Evolutionary conservation across 148 eudicot genomes (phyloP).

Genomic region (Talinum fruticosum): DNA sequence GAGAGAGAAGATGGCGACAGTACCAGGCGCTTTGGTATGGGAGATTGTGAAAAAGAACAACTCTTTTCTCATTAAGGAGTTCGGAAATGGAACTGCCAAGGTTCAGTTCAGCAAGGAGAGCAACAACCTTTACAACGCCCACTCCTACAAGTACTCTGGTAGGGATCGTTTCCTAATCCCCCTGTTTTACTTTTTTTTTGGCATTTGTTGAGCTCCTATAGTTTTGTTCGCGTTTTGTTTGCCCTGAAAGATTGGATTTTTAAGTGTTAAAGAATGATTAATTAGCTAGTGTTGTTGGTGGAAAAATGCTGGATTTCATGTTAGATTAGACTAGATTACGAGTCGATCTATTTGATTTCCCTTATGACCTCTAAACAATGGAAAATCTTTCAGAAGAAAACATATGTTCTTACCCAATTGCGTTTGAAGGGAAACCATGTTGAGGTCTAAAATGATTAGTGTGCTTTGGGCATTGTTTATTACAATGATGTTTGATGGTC

Average conservation of each 20-base stretch:
- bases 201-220: neutral
- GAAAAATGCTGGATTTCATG: neutral
- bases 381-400: too few species aligned
- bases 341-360: neutral
- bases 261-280: neutral
- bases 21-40: slow-evolving; percentile 86
- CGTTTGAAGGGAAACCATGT: too few species aligned
- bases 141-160: slow-evolving; percentile 93
- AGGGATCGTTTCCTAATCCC: too few species aligned
- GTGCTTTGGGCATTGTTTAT: too few species aligned
- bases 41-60: slow-evolving; percentile 96
- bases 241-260: neutral
- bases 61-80: slow-evolving; percentile 77
- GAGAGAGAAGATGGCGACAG: slow-evolving; percentile 61
- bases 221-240: neutral
- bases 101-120: slow-evolving; percentile 76
- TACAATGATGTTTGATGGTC: too few species aligned
- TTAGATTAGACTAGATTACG: neutral
- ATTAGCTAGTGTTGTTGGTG: neutral
- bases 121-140: slow-evolving; percentile 79
- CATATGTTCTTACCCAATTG: too few species aligned
- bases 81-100: slow-evolving; percentile 72
- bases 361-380: neutral
- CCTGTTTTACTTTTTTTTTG: neutral
- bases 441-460: too few species aligned